Conservation (phyloP, 73 alveolate genomes). For the Paramecium octaurelia region DNA sequence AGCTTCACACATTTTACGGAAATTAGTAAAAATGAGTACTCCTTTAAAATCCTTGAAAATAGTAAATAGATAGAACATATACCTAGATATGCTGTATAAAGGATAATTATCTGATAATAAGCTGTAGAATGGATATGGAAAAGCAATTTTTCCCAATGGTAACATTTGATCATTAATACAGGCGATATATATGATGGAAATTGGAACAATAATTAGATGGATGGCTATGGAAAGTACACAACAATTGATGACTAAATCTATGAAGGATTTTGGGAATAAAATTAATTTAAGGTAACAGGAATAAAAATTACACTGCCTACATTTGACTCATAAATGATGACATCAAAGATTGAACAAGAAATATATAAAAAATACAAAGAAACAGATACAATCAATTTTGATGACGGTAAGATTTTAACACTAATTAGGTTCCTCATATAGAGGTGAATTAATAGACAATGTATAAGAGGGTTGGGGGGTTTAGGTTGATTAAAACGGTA, state of each 20-base stretch:
- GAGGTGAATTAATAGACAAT: not conserved
- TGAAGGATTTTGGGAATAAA: not conserved
- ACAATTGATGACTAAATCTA: not conserved
- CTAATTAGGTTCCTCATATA: not conserved
- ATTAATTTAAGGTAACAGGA: not conserved
- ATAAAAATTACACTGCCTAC: not conserved
- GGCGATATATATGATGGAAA: conserved; percentile 36
- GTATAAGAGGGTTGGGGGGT: not conserved
- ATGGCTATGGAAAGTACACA: conserved; percentile 38
- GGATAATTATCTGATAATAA: not conserved
- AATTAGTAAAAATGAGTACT: not conserved
- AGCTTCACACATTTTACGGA: not conserved
- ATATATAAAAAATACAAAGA: not conserved
- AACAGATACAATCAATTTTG: not conserved
- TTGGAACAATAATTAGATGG: conserved; percentile 25
- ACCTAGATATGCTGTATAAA: not conserved
- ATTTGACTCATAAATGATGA: not conserved
- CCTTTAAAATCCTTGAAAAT: not conserved
- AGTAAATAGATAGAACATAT: not conserved
- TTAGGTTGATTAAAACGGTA: not conserved
- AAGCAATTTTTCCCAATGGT: not conserved
- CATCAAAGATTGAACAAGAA: not conserved
- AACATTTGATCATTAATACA: not conserved
- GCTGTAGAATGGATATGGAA: not conserved
- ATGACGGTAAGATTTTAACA: not conserved